Evolutionary conservation across 352 stramenopile species (phyloP).

Genomic region (Pythium insidiosum): DNA sequence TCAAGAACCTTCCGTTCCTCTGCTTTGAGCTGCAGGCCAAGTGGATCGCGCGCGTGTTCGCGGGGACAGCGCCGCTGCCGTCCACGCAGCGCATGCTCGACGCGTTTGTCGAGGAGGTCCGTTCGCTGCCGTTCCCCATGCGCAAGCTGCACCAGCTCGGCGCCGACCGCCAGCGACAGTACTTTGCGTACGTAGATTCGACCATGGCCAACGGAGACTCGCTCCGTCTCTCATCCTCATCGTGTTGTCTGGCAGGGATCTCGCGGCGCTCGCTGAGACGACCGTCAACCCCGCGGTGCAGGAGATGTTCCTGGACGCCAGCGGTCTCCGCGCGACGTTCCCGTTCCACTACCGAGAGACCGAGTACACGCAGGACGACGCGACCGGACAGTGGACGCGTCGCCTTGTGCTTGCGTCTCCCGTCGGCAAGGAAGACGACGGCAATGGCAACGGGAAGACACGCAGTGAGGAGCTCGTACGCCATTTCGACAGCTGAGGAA

Average conservation of each 20-base stretch:
- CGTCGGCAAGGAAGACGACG: neutral
- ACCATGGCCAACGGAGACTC: neutral
- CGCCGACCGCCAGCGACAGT: slow-evolving; percentile 14
- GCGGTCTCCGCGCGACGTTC: slow-evolving; percentile 40
- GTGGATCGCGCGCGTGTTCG: slow-evolving; percentile 59
- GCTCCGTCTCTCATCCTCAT: too few relatives aligned
- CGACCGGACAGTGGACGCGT: slow-evolving; percentile 13
- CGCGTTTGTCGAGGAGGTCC: slow-evolving; percentile 38
- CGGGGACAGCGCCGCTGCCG: slow-evolving; percentile 24
- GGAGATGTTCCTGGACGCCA: slow-evolving; percentile 61
- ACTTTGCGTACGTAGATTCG: slow-evolving; percentile 9
- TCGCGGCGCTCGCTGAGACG: slow-evolving; percentile 12
- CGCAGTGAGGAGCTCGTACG: slow-evolving; percentile 14
- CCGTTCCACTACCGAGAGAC: slow-evolving; percentile 57
- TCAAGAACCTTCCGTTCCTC: slow-evolving; percentile 73
- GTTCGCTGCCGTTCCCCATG: slow-evolving; percentile 28
- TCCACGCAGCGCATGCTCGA: slow-evolving; percentile 67
- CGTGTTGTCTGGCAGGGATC: slow-evolving; percentile 16
- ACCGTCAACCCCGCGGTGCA: slow-evolving; percentile 38
- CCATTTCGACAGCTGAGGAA: too few relatives aligned
- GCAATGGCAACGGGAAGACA: too few relatives aligned
- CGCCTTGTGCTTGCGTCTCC: slow-evolving; percentile 8
- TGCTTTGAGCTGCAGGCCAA: slow-evolving; percentile 76
- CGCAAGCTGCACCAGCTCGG: slow-evolving; percentile 71
- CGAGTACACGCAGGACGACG: slow-evolving; percentile 36